A percentile compares a stretch with the other conserved stretches of the same genome.
Evolutionary conservation across 1,139 yeast species (phyloP).

Genomic region (Sugiyamaella xylanicola): DNA sequence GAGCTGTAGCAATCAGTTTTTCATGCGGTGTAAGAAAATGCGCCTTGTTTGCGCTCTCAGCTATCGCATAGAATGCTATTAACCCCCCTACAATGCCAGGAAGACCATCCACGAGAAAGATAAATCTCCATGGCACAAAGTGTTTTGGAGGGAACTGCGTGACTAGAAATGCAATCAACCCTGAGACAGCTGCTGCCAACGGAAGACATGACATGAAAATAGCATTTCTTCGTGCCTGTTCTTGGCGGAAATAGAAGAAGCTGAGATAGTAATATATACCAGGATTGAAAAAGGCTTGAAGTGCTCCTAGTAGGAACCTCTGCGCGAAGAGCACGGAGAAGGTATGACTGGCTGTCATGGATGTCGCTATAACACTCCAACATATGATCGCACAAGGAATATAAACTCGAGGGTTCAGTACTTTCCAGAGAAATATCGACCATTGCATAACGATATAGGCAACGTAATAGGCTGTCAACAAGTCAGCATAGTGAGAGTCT

Average conservation of each 20-base stretch:
- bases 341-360: conserved; percentile 27
- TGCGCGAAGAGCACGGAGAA: conserved; percentile 30
- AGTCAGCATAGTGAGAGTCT: conserved; percentile 43
- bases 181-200: conserved; percentile 35
- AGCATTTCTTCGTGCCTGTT: conserved; percentile 52
- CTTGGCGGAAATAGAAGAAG: conserved; percentile 36
- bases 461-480: conserved; percentile 30
- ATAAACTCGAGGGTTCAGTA: conserved; percentile 27
- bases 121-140: conserved; percentile 41
- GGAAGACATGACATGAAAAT: conserved; percentile 49
- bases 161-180: conserved; percentile 44
- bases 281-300: conserved; percentile 37
- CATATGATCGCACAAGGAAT: conserved; percentile 32
- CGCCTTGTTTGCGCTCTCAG: conserved; percentile 49
- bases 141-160: conserved; percentile 26
- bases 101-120: conserved; percentile 46
- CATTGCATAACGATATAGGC: conserved; percentile 38
- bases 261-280: conserved; percentile 39
- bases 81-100: conserved; percentile 41
- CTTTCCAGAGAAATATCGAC: conserved; percentile 30
- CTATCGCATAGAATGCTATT: conserved; percentile 42
- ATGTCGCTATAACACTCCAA: conserved; percentile 32
- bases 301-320: conserved; percentile 33
- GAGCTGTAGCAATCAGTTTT: conserved; percentile 32
- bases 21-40: conserved; percentile 31